Base-by-base conservation (phyloP, 345 rosid species). In the Eucalyptus curtisii region DNA sequence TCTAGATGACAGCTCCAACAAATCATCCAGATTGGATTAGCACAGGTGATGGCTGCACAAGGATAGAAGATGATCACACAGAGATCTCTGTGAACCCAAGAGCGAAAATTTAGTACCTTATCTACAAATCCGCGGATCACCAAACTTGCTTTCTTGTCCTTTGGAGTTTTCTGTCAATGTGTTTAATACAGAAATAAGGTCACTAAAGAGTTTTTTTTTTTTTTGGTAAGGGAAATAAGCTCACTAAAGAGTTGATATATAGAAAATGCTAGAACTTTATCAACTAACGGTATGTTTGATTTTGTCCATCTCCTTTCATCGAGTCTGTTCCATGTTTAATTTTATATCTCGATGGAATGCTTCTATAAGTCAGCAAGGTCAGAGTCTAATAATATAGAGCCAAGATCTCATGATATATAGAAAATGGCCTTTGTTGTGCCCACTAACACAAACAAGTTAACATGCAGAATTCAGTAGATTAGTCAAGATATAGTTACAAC, bases 61-160 rank as follows among this genome's bases (percentile, higher is more conserved):
- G 66, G 64, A 20, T 33, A 27, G 87, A 86, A 53, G 87, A 86
- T 86, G 47, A 33, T 15, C 10, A 86, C n/a, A 11, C 45, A 31
- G 44, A 40, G 44, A 86, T 59, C 42, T 59, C 87, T 20, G 42
- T 53, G 59, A 49, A 27, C 44, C 25, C 76, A 81, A 47, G 19
- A 88, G 49, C 12, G 47, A 86, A 47, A 49, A 52, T 61, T 27
- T 55, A 19, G 42, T 93, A 98, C 99, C 98, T 95, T 97, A 89
- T 98, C 99, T 89, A 94, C 98, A 89, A 97, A 87, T 22, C 99
- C 99, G 80, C 93, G 99, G 91, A 98, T 97, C 91, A 98, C 97
- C 93, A 98, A 90, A 90, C 93, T 94, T 89, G 99, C 99, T 86
- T 97, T 96, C 94, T 95, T 95, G 95, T 98, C 99, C 94, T 98